Evolutionary conservation across 2,329 filamentous ascomycete genomes (phyloP), one percentile per base, ranked within the genome.

Genomic region (Ophiocordyceps robertsii): DNA sequence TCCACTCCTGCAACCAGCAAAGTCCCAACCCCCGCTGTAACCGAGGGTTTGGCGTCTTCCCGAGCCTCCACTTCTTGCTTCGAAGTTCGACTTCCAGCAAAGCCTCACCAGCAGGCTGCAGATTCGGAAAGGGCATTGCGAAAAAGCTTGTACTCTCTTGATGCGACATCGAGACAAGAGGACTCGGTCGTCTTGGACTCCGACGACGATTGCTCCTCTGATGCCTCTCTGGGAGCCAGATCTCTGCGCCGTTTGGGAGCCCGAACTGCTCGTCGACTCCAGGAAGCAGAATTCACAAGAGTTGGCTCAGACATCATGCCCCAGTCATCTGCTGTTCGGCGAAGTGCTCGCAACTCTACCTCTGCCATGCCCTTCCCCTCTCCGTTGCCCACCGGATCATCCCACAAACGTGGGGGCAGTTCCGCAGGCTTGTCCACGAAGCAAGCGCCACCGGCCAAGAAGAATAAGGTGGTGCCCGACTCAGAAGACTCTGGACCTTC

Each of bases 121-220:
- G 55, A 57, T 19, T 51, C 49, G 19, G 59, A 64, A 27, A 49
- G 55, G n/a, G 51, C 50, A 12, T 39, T 61, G 13, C 52, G 57
- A 14, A 53, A 52, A 9, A 78, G 70, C 59, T 61, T 69, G 40
- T 72, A 66, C 46, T 64, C 72, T 2, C 56, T 76, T 51, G 62
- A 60, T 66, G 39, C 46, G 63, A 43, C 54, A 64, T 29, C 10
- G 2, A 36, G 16, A 16, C 14, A n/a, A 4, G 43, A 33, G 3
- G 59, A 3, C 2, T 27, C 24, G 24, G 24, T 68, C 59, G 72
- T 46, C 55, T 59, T 64, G 2, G 63, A 68, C 10, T 61, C 61
- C 1, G 59, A 65, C 3, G 60, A 62, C 0, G 61, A 65, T 0
- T 55, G 55, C 29, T 44, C 53, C 37, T 48, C 46, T 2, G 53